Percentiles rank a stretch among this genome's conserved stretches.
These are phyloP conservation scores for Apiotrichum porosum DNA, from an alignment of 1,284 basidiomycete species.

Conservation along the genomic window DNA sequence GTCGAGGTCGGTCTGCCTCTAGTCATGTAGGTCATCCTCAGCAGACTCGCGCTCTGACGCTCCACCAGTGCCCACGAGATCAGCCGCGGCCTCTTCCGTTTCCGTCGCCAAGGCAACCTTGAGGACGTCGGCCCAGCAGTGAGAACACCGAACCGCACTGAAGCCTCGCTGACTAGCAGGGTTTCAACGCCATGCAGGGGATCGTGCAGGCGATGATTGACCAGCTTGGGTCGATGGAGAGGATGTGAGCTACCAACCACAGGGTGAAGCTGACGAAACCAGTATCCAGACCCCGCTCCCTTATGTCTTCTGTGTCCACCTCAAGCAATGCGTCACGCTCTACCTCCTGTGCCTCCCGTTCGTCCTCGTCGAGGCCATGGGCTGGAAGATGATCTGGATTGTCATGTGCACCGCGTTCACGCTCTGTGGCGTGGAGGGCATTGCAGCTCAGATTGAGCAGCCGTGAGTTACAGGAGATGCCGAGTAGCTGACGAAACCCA, in stretches of 20 bases:
- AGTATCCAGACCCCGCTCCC: constrained; percentile 43
- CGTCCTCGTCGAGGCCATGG: constrained; percentile 59
- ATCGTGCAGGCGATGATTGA: constrained; percentile 70
- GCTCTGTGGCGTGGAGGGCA: constrained; percentile 67
- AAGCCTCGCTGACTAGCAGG: too few relatives aligned
- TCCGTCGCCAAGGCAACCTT: constrained; percentile 68
- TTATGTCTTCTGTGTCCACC: constrained; percentile 62
- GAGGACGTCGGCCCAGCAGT: constrained; percentile 82
- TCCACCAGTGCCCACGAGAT: constrained; percentile 78
- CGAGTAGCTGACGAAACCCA: constrained; percentile 51
- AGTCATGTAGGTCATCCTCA: too few relatives aligned
- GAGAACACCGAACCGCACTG: constrained; percentile 27
- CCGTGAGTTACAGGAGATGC: constrained; percentile 53
- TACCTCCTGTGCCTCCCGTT: constrained; percentile 83
- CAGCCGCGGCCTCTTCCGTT: constrained; percentile 61
- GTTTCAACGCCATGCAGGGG: constrained; percentile 66
- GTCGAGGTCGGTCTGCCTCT: constrained; percentile 34
- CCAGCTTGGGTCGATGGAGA: constrained; percentile 76
- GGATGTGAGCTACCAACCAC: constrained; percentile 51
- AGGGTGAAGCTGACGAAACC: constrained; percentile 1
- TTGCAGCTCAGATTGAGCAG: constrained; percentile 87
- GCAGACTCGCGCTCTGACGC: constrained; percentile 54
- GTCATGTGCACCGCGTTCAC: constrained; percentile 76
- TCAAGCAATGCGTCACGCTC: constrained; percentile 86
- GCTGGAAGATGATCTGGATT: constrained; percentile 76